Evolutionary conservation across 257 asterid species (phyloP), one percentile per base, ranked within the genome.

Genomic region (Solanum medicagineum): DNA sequence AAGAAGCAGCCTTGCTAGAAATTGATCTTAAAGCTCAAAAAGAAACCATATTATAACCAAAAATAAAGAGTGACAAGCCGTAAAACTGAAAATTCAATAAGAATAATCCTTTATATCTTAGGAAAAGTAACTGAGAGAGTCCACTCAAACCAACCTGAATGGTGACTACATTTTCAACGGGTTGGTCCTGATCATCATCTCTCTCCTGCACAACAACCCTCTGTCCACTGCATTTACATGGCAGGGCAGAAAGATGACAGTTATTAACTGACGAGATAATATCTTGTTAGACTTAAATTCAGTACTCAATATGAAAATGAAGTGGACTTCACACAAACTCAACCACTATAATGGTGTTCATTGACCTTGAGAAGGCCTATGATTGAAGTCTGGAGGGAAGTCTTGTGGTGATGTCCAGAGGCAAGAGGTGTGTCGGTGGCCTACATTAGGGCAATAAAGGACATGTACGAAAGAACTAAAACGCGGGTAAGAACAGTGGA

Each of bases 181-280:
- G 47, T 84, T 90, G 89, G 80, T 91, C 94, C 84, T 87, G 90
- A 73, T 90, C 86, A 57, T 91, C 91, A 80, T 85, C 86, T 85
- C 83, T 86, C 59, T 95, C 98, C 88, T 92, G 97, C 86, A 97
- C 93, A 40, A 91, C 87, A 59, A 97, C 94, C 91, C 94, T 88
- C 86, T 97, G 99, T 80, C 97, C 99, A 84, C 99, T 95, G 95
- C 91, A 90, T 81, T 88, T 79, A 86, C 66, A 84, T 75, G 53
- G 81, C 62, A 86, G 70, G 85, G 84, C 57, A 88, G 89, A 84
- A 87, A 53, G 85, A 83, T 49, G 86, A 2, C 83, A 53, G 66
- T 79, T 79, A 79, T 1, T 79, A 26, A 53, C 45, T 15, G 24
- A 77, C 0, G 16, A 49, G 24, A 77, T 24, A 75, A 49, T 32